Percentiles rank a stretch among this genome's conserved stretches.
Conservation (phyloP, 169 alveolate species). For the Plasmodium gallinaceum region DNA sequence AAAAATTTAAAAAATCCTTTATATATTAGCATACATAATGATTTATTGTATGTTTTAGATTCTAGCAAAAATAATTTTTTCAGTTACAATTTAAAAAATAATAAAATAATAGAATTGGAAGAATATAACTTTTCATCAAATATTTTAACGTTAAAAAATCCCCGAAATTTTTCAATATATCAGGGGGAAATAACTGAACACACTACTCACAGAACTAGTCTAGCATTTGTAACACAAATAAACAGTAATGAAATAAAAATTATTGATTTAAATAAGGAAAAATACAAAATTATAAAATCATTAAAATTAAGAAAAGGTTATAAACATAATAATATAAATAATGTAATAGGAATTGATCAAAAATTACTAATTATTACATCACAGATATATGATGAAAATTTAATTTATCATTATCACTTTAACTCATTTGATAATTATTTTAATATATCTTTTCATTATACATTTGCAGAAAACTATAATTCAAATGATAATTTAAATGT, state of each 20-base stretch:
- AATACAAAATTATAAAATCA: constrained; percentile 67
- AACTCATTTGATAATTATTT: constrained; percentile 70
- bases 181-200: constrained; percentile 22
- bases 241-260: constrained; percentile 71
- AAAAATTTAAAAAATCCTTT: constrained; percentile 44
- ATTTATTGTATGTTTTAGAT: constrained; percentile 54
- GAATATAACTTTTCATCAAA: constrained; percentile 18
- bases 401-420: constrained; percentile 72
- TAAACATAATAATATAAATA: constrained; percentile 33
- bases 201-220: constrained; percentile 27
- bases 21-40: constrained; percentile 24
- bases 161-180: constrained; percentile 53
- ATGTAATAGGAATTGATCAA: constrained; percentile 51
- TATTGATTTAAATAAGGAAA: constrained; percentile 52
- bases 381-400: constrained; percentile 15
- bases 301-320: constrained; percentile 55
- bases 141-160: constrained; percentile 35
- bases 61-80: constrained; percentile 29
- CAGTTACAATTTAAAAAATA: constrained; percentile 46
- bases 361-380: constrained; percentile 71
- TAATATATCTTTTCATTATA: constrained; percentile 53
- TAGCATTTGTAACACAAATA: constrained; percentile 76
- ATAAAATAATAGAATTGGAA: constrained; percentile 40
- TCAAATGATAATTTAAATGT: constrained; percentile 47
- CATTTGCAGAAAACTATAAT: constrained; percentile 39